phyloP scores from a whole-genome alignment of 495 filamentous ascomycete genomes.

The Sabuloglossum arenarium region DNA sequence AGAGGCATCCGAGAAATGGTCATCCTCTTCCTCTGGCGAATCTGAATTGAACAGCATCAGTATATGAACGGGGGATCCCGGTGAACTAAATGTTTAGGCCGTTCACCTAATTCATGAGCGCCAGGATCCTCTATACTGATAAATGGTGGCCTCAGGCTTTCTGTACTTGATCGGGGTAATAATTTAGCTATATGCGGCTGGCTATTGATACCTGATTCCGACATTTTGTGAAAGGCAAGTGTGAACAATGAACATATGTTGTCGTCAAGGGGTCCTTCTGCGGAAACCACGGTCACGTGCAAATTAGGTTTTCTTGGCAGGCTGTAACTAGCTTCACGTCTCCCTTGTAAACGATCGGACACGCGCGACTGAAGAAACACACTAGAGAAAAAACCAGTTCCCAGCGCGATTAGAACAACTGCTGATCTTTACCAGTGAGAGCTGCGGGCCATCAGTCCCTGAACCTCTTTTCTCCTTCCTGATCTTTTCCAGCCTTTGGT shows the following conservation, averaged over 20 bases:
- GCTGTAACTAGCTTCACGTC: slow-evolving; percentile 1
- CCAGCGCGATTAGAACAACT: slow-evolving; percentile 12
- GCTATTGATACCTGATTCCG: background rate
- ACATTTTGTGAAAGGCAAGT: background rate
- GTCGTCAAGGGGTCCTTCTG: no score
- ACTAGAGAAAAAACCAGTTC: slow-evolving; percentile 6
- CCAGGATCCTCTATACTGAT: slow-evolving; percentile 52
- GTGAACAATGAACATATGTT: no score
- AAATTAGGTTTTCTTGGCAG: no score
- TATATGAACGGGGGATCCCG: background rate
- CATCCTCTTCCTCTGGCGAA: slow-evolving; percentile 52
- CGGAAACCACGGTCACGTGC: no score
- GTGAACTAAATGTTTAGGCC: background rate
- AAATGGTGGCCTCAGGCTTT: slow-evolving; percentile 13
- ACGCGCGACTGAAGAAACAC: slow-evolving; percentile 18
- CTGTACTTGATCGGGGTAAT: background rate
- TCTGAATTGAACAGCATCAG: slow-evolving; percentile 17
- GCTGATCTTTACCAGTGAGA: background rate
- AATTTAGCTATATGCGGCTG: background rate
- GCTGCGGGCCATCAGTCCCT: background rate
- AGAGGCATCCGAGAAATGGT: slow-evolving; percentile 81
- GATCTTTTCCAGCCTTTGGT: background rate
- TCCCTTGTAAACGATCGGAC: background rate
- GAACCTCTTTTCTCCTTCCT: background rate
- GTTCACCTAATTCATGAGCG: slow-evolving; percentile 61